Percentiles rank a stretch among this genome's conserved stretches.
These are phyloP conservation scores for Talaromyces ruber DNA, from an alignment of 495 filamentous ascomycete species.

Conservation along the genomic window DNA sequence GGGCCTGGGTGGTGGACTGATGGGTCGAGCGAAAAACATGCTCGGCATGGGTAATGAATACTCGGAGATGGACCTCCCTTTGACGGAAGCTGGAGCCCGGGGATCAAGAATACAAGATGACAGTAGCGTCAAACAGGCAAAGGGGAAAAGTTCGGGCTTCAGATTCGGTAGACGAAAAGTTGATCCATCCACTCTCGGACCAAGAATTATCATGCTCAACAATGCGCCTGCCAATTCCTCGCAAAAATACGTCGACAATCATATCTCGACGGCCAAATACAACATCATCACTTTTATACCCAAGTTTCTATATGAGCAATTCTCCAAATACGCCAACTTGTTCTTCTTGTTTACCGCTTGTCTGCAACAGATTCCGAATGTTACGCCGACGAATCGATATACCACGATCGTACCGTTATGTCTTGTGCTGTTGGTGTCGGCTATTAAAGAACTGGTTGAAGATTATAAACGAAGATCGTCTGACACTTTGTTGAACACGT, in stretches of 20 bases:
- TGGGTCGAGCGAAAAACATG: conserved; percentile 82
- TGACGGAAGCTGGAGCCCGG: conserved; percentile 68
- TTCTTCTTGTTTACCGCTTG: conserved; percentile 99
- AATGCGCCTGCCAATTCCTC: conserved; percentile 86
- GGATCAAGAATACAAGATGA: conserved; percentile 27
- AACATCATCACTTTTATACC: conserved; percentile 91
- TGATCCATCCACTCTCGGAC: conserved; percentile 85
- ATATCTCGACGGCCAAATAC: conserved; percentile 97
- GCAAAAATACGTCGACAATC: conserved; percentile 90
- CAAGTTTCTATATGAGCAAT: conserved; percentile 98
- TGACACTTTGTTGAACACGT: conserved; percentile 81
- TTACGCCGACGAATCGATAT: conserved; percentile 89
- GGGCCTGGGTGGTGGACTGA: conserved; percentile 73
- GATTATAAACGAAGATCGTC: conserved; percentile 85
- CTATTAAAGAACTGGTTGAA: conserved; percentile 89
- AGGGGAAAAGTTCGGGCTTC: conserved; percentile 62
- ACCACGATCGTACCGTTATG: conserved; percentile 92
- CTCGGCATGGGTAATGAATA: conserved; percentile 88
- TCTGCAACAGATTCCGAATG: conserved; percentile 89
- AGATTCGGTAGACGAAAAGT: conserved; percentile 79
- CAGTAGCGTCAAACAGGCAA: conserved; percentile 21
- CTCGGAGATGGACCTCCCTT: conserved; percentile 94
- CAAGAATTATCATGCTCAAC: conserved; percentile 91
- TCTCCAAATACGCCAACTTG: conserved; percentile 97
- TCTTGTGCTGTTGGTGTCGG: conserved; percentile 86